Conservation (phyloP, 805 yeast genomes). For the Pichia cephalocereana region DNA sequence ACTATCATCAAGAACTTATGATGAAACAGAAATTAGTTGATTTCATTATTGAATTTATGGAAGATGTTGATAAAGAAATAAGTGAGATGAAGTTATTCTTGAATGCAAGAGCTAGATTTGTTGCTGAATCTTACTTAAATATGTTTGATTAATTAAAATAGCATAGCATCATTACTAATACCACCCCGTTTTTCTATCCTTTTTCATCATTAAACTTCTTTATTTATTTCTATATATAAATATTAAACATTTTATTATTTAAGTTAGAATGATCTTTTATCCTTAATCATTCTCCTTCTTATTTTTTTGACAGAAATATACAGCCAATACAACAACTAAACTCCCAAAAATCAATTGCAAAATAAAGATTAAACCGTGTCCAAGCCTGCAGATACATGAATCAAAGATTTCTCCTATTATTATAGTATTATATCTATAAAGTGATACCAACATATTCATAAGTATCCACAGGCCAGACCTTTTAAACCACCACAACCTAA, state of each 20-base stretch:
- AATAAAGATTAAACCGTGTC: constrained; percentile 11
- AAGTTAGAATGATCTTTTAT: not conserved
- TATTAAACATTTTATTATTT: not conserved
- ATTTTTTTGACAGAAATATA: not conserved
- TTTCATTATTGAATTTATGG: constrained; percentile 97
- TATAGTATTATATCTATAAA: not conserved
- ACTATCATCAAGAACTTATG: constrained; percentile 93
- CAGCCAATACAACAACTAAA: not conserved
- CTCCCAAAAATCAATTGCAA: constrained; percentile 9
- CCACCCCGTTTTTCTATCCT: not conserved
- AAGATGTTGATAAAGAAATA: constrained; percentile 96
- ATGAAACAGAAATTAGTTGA: constrained; percentile 91
- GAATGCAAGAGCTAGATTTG: constrained; percentile 95
- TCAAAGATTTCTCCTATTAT: not conserved
- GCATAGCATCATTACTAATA: not conserved
- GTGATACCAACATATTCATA: constrained; percentile 6
- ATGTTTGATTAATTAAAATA: constrained; percentile 55
- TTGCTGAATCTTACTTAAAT: constrained; percentile 90
- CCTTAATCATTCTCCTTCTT: not conserved
- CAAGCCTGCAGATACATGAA: constrained; percentile 24
- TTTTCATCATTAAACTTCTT: not conserved
- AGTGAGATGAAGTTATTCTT: constrained; percentile 96
- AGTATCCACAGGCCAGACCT: constrained; percentile 27
- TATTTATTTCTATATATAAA: too few species aligned
- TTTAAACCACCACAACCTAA: constrained; percentile 17